These are phyloP conservation scores for Carpinus viminea DNA, from an alignment of 306 rosid genomes.

Conservation along the genomic window DNA sequence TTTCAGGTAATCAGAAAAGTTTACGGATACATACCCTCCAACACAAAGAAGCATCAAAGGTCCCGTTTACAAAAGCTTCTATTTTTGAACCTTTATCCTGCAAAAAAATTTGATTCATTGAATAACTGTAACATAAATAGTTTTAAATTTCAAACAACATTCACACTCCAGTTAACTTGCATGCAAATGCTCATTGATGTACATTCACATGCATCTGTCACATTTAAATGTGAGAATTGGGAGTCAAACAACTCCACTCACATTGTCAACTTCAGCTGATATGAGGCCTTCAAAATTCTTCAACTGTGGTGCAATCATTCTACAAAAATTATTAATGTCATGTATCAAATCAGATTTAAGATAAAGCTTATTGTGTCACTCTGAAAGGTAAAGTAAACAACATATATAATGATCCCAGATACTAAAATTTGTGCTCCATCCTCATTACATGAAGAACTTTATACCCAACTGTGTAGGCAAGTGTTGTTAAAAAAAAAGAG, in stretches of 20 bases:
- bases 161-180: too few species aligned
- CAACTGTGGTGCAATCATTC: slow-evolving; percentile 51
- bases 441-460: background rate
- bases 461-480: background rate
- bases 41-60: slow-evolving; percentile 48
- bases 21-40: slow-evolving; percentile 47
- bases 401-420: too few species aligned
- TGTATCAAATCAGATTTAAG: background rate
- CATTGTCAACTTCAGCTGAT: slow-evolving; percentile 33
- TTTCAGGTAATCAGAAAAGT: background rate
- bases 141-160: too few species aligned
- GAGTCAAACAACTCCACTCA: slow-evolving; percentile 33
- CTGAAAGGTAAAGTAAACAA: too few species aligned
- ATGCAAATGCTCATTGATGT: too few species aligned
- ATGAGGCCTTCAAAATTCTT: slow-evolving; percentile 65
- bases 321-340: slow-evolving; percentile 14
- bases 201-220: background rate
- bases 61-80: slow-evolving; percentile 34
- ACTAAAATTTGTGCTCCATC: too few species aligned
- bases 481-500: background rate
- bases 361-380: background rate
- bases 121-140: too few species aligned
- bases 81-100: slow-evolving; percentile 54
- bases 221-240: background rate
- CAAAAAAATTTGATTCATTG: background rate